A percentile compares a stretch with the other conserved stretches of the same genome.
Evolutionary conservation across 192 early-diverging fungal species (phyloP).

Genomic region (Podochytrium sp.): DNA sequence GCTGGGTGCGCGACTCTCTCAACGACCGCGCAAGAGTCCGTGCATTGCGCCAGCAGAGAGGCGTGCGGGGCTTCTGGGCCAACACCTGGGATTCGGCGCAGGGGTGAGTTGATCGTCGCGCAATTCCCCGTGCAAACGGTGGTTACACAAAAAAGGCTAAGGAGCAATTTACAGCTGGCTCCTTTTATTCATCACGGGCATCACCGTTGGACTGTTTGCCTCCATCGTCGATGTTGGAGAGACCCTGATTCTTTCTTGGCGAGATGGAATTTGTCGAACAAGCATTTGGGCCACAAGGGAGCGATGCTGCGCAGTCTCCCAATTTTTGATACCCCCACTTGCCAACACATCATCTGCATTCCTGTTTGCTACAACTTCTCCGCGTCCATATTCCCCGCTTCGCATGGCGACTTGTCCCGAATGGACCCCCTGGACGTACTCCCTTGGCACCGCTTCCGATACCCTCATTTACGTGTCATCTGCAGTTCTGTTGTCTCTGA

Average conservation of each 20-base stretch:
- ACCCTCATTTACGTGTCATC: background rate
- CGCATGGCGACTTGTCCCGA: background rate
- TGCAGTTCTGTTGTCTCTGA: background rate
- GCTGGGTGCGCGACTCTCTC: constrained; percentile 88
- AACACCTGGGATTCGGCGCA: background rate
- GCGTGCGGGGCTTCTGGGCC: background rate
- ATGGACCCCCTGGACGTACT: constrained; percentile 1
- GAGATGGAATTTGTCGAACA: constrained; percentile 30
- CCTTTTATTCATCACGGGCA: constrained; percentile 9
- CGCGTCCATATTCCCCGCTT: background rate
- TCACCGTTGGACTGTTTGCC: constrained; percentile 1
- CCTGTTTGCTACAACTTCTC: background rate
- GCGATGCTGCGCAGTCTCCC: background rate
- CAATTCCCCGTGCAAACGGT: background rate
- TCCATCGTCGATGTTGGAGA: constrained; percentile 9
- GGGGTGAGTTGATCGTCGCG: background rate
- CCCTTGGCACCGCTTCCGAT: background rate
- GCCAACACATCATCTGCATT: background rate
- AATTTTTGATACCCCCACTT: background rate
- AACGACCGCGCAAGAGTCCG: constrained; percentile 74
- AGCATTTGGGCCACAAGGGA: background rate
- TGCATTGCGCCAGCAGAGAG: background rate
- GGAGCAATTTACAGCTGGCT: background rate
- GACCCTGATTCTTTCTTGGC: background rate
- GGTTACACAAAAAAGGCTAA: background rate